A percentile compares a stretch with the other conserved stretches of the same genome.
Evolutionary conservation across 2,329 filamentous ascomycete genomes (phyloP).

Genomic region (Xylaria hypoxylon): DNA sequence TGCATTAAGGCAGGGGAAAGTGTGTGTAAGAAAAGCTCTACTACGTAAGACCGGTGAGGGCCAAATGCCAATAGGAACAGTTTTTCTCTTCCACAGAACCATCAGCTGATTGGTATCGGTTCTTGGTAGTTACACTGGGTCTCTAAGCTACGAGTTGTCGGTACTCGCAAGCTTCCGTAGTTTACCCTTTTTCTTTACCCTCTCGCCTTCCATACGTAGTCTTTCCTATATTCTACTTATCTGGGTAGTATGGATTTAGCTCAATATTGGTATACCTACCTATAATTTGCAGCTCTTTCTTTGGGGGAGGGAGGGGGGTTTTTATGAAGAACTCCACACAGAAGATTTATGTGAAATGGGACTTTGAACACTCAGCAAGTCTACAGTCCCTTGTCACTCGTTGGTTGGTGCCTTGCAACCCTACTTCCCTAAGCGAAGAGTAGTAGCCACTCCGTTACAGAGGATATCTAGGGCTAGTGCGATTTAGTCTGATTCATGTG

Average conservation of each 20-base stretch:
- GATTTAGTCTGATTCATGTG: conserved; percentile 9
- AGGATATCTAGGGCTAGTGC: background rate
- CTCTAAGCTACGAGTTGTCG: conserved; percentile 14
- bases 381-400: background rate
- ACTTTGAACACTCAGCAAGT: conserved; percentile 1
- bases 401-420: conserved; percentile 28
- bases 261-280: background rate
- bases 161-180: conserved; percentile 7
- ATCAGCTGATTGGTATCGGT: conserved; percentile 30
- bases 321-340: background rate
- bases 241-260: conserved; percentile 7
- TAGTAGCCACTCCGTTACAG: conserved; percentile 11
- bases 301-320: too few relatives aligned
- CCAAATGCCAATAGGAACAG: conserved; percentile 34
- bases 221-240: conserved; percentile 11
- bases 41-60: conserved; percentile 33
- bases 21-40: conserved; percentile 19
- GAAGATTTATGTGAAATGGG: conserved; percentile 8
- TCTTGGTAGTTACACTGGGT: conserved; percentile 18
- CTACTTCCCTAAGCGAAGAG: conserved; percentile 9
- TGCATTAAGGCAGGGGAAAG: conserved; percentile 34
- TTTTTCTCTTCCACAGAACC: conserved; percentile 25
- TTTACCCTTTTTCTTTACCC: background rate
- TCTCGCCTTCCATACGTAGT: conserved; percentile 13
- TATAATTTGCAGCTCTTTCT: conserved; percentile 2